Base-by-base conservation (phyloP, 805 yeast genomes). In the Myxozyma mucilagina region DNA sequence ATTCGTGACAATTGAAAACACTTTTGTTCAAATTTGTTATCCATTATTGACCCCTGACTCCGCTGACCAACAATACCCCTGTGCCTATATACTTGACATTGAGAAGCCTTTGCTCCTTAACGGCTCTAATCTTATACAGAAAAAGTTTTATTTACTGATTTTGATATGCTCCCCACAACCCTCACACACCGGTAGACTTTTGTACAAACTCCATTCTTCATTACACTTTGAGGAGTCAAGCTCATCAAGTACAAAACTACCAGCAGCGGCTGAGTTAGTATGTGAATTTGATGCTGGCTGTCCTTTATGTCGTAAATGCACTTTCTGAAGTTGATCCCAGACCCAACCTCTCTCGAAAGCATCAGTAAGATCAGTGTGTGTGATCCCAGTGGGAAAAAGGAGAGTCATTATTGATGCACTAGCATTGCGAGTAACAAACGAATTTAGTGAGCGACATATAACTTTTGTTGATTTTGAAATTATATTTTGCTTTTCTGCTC, bases 101-200 rank as follows among this genome's bases (percentile, higher is more conserved):
- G n/a, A n/a, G n/a, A n/a, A n/a, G n/a, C n/a, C n/a, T n/a, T n/a
- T n/a, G n/a, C n/a, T n/a, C n/a, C n/a, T n/a, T n/a, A n/a, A n/a
- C n/a, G n/a, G n/a, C n/a, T n/a, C n/a, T n/a, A n/a, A n/a, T n/a
- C n/a, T n/a, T n/a, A n/a, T n/a, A n/a, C n/a, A n/a, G n/a, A n/a
- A n/a, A n/a, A n/a, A n/a, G n/a, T n/a, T n/a, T n/a, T n/a, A n/a
- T n/a, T n/a, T n/a, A n/a, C n/a, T n/a, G n/a, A n/a, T n/a, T n/a
- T n/a, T n/a, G n/a, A n/a, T n/a, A 20, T 42, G 59, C 34, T 45
- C 53, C 9, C 53, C 59, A 47, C 59, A 55, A 4, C 53, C 53
- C 16, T 41, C 35, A 20, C 59, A 55, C 4, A 41, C 47, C 7
- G 53, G 59, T 29, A 55, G 18, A 20, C 39, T 20, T 11, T 36